Evolutionary conservation across 805 yeast genomes (phyloP).

Genomic region (Lipomyces kockii): DNA sequence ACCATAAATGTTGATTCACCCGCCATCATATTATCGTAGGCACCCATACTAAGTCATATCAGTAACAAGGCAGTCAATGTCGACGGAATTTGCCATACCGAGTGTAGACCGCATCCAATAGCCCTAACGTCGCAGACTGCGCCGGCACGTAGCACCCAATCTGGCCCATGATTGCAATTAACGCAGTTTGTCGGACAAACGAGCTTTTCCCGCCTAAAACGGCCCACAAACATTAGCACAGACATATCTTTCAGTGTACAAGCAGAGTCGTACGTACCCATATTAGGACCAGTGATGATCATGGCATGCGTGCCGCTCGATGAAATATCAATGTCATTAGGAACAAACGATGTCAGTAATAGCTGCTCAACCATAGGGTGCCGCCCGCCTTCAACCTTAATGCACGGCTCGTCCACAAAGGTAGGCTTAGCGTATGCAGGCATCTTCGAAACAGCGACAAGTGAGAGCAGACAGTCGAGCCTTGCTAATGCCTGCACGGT

Average conservation of each 20-base stretch:
- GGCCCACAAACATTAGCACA: not conserved
- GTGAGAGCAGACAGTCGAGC: slow-evolving; percentile 69
- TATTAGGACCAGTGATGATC: slow-evolving; percentile 79
- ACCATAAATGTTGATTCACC: slow-evolving; percentile 86
- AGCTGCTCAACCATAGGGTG: slow-evolving; percentile 69
- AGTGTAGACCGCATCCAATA: slow-evolving; percentile 63
- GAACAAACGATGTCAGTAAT: slow-evolving; percentile 54
- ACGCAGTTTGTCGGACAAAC: slow-evolving; percentile 73
- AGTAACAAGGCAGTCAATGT: not conserved
- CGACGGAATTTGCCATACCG: slow-evolving; percentile 30
- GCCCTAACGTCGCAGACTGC: slow-evolving; percentile 59
- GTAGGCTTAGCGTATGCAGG: slow-evolving; percentile 58
- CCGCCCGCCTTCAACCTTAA: slow-evolving; percentile 61
- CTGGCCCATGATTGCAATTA: slow-evolving; percentile 73
- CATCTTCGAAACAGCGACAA: slow-evolving; percentile 61
- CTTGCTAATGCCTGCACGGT: slow-evolving; percentile 56
- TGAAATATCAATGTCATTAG: slow-evolving; percentile 65
- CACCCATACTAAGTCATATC: slow-evolving; percentile 70
- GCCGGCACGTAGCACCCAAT: slow-evolving; percentile 81
- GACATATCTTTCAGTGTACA: not conserved
- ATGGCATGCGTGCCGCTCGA: slow-evolving; percentile 56
- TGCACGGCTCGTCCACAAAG: slow-evolving; percentile 52
- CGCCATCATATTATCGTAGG: slow-evolving; percentile 71
- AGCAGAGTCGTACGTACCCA: slow-evolving; percentile 18
- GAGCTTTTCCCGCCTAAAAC: slow-evolving; percentile 74